These are phyloP conservation scores for Magnaporthiopsis rhizophila DNA, from an alignment of 2,329 filamentous ascomycete genomes.

Conservation along the genomic window DNA sequence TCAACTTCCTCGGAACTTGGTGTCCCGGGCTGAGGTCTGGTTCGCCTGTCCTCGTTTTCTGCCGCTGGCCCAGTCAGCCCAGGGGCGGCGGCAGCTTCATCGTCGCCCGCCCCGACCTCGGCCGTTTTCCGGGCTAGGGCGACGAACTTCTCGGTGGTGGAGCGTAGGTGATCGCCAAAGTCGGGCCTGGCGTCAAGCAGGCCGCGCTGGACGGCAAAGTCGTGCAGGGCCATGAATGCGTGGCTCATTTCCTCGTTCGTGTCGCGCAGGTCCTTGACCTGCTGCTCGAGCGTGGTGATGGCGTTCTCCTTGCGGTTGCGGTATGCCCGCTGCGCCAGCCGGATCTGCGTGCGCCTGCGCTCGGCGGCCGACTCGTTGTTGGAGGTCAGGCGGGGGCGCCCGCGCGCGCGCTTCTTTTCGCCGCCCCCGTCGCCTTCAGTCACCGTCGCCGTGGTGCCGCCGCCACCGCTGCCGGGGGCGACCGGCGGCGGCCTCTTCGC, in stretches of 20 bases:
- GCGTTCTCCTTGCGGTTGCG: constrained; percentile 77
- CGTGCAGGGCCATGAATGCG: constrained; percentile 59
- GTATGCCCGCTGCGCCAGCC: constrained; percentile 78
- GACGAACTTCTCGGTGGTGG: constrained; percentile 50
- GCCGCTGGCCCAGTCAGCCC: neutral
- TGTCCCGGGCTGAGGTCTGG: too few relatives aligned
- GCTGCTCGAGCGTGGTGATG: constrained; percentile 63
- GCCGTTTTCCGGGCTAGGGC: constrained; percentile 40
- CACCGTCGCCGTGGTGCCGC: constrained; percentile 1
- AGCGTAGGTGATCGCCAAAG: constrained; percentile 48
- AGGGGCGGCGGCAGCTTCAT: constrained; percentile 11
- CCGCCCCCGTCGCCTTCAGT: constrained; percentile 17
- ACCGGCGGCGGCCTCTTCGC: constrained; percentile 5
- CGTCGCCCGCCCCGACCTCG: constrained; percentile 28
- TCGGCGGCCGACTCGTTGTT: constrained; percentile 71
- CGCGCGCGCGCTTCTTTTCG: constrained; percentile 55
- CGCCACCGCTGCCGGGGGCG: neutral
- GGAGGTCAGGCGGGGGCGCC: constrained; percentile 67
- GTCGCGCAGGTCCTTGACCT: constrained; percentile 60
- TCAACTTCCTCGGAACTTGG: neutral
- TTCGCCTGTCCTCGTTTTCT: neutral
- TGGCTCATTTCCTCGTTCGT: constrained; percentile 68
- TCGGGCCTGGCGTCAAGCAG: constrained; percentile 48
- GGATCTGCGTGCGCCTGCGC: constrained; percentile 80
- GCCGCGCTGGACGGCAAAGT: constrained; percentile 50